Evolutionary conservation across 805 yeast species (phyloP).

Genomic region (Kodamaea kakaduensis): DNA sequence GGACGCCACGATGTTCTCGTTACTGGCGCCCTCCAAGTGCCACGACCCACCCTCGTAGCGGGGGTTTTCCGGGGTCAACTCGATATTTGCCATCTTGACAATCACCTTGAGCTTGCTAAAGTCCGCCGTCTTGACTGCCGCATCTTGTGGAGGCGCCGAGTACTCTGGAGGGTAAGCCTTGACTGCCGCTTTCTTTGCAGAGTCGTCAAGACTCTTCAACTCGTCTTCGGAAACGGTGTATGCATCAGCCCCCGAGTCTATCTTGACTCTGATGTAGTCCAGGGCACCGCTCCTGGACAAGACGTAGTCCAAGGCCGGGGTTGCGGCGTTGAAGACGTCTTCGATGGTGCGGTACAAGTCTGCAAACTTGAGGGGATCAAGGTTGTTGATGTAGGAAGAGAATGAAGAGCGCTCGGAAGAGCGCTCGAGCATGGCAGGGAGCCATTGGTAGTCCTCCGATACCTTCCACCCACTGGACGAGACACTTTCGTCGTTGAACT

Average conservation of each 20-base stretch:
- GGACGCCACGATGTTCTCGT: constrained; percentile 41
- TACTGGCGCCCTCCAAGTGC: constrained; percentile 41
- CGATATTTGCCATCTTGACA: constrained; percentile 38
- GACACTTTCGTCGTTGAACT: constrained; percentile 5
- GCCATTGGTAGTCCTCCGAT: constrained; percentile 14
- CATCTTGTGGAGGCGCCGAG: constrained; percentile 4
- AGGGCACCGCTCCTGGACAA: constrained; percentile 22
- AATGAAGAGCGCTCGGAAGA: constrained; percentile 15
- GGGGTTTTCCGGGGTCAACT: constrained; percentile 38
- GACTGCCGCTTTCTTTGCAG: neutral
- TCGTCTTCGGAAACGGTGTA: neutral
- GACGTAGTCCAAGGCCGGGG: constrained; percentile 31
- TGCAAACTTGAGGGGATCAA: constrained; percentile 29
- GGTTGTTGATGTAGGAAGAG: constrained; percentile 37
- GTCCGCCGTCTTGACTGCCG: constrained; percentile 11
- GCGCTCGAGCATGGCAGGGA: constrained; percentile 11
- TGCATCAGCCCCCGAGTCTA: neutral
- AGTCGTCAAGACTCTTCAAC: neutral
- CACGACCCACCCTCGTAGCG: constrained; percentile 37
- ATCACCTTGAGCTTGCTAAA: constrained; percentile 31
- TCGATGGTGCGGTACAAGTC: constrained; percentile 27
- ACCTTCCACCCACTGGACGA: constrained; percentile 9
- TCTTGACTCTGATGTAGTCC: constrained; percentile 6
- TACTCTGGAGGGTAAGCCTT: constrained; percentile 5
- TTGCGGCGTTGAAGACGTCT: constrained; percentile 21